Evolutionary conservation across 441 rosid species (phyloP).

Genomic region (Sinapis alba): DNA sequence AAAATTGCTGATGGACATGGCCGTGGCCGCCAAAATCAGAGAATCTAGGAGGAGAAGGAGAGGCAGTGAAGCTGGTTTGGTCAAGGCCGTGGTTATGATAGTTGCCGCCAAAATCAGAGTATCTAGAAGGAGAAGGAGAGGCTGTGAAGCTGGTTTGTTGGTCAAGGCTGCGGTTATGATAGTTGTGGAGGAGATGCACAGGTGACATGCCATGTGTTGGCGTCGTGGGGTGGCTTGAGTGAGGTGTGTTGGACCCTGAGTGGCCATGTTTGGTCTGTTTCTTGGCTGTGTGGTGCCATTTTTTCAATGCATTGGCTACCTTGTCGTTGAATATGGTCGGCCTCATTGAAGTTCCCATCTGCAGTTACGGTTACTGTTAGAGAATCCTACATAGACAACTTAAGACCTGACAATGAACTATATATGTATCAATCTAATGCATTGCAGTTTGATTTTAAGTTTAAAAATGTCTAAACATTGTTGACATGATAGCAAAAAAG

Average conservation of each 20-base stretch:
- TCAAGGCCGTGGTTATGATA: conserved; percentile 15
- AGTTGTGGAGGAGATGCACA: conserved; percentile 67
- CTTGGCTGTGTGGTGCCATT: conserved; percentile 81
- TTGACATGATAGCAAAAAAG: background rate
- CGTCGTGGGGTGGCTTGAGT: conserved; percentile 66
- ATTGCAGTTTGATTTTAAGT: background rate
- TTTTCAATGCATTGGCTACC: conserved; percentile 78
- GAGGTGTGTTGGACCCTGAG: conserved; percentile 60
- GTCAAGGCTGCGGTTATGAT: conserved; percentile 40
- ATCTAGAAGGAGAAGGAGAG: background rate
- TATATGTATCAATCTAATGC: background rate
- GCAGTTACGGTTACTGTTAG: conserved; percentile 18
- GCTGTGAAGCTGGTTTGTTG: background rate
- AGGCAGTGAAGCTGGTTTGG: conserved; percentile 48
- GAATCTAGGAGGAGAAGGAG: conserved; percentile 50
- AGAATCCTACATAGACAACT: background rate
- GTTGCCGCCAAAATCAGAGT: background rate
- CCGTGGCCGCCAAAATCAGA: conserved; percentile 36
- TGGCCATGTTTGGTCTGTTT: conserved; percentile 67
- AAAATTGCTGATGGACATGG: conserved; percentile 34
- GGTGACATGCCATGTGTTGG: conserved; percentile 82
- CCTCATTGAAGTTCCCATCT: conserved; percentile 96
- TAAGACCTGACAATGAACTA: background rate
- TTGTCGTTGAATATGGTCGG: conserved; percentile 80
- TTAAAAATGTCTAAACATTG: background rate